phyloP scores from a whole-genome alignment of 2,329 filamentous ascomycete species.

The Ophiostoma perfectum region DNA sequence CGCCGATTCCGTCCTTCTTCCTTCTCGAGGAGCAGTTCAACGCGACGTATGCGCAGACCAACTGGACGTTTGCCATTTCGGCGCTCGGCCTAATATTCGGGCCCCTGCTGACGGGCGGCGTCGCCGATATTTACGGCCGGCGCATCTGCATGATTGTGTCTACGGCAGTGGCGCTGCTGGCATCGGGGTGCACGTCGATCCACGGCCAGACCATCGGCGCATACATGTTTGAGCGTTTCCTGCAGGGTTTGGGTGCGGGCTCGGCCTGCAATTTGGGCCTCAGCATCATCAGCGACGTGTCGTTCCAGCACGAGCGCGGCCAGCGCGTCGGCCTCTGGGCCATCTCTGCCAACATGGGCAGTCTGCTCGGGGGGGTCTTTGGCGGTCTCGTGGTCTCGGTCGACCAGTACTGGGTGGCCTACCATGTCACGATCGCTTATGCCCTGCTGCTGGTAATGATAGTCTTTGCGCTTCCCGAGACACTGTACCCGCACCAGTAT shows the following conservation, averaged over 20 bases:
- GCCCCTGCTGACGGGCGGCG: constrained; percentile 31
- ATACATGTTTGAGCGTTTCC: constrained; percentile 55
- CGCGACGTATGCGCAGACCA: constrained; percentile 33
- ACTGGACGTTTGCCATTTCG: constrained; percentile 42
- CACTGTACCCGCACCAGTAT: background rate
- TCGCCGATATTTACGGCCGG: constrained; percentile 47
- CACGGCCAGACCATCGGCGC: constrained; percentile 22
- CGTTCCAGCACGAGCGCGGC: constrained; percentile 52
- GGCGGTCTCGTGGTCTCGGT: constrained; percentile 42
- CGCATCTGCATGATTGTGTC: constrained; percentile 43
- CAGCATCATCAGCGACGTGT: constrained; percentile 50
- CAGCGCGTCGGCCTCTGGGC: constrained; percentile 54
- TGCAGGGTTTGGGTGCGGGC: constrained; percentile 51
- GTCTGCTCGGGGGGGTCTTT: constrained; percentile 37
- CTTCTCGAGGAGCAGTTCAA: constrained; percentile 43
- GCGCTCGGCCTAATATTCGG: constrained; percentile 46
- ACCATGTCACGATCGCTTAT: constrained; percentile 47
- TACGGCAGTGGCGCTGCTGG: constrained; percentile 35
- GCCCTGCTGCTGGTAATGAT: background rate
- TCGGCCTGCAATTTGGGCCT: constrained; percentile 51
- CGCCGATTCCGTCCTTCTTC: constrained; percentile 49
- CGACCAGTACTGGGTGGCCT: constrained; percentile 48
- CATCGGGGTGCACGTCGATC: constrained; percentile 30
- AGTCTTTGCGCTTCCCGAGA: background rate
- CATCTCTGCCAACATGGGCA: constrained; percentile 48